Base-by-base conservation (phyloP, 2,329 filamentous ascomycete genomes). In the Cadophora sp. region DNA sequence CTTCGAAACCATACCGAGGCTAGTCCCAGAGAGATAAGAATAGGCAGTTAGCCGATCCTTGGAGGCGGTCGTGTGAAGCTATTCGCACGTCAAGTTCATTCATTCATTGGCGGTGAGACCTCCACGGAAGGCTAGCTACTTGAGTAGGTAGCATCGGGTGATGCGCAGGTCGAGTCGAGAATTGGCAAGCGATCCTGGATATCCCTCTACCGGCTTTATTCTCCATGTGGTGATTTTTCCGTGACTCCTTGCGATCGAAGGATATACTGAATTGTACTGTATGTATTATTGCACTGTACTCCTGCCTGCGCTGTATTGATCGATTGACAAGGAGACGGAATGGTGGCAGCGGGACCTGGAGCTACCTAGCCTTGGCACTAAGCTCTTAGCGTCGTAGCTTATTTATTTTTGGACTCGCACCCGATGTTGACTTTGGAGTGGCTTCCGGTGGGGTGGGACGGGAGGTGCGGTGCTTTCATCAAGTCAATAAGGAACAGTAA, bases 341-440 rank as follows among this genome's bases (percentile, higher is more conserved):
- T 6, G 27, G 6, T 22, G 33, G 14, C 20, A 39, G 33, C 55
- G 36, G 33, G 36, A 39, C 6, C 11, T 6, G 9, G 55, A 39
- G 53, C 55, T 58, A 39, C 36, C 43, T 24, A 20, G 18, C 9
- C 3, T n/a, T 33, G n/a, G n/a, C 14, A n/a, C 53, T 33, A 56
- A 36, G 30, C 9, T 22, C n/a, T 58, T 58, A 58, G 55, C 55
- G 36, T 39, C 11, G 8, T 43, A 58, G 55, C 55, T 58, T 58
- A 58, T 58, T 58, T 58, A 58, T 58, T 58, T 58, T 41, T 58
- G 20, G 55, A 39, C 55, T 24, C 11, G 9, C 36, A 9, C 9
- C n/a, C n/a, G 45, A 48, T 48, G 45, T 22, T 48, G 14, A 20
- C 16, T 9, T 30, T 51, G 48, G 11, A 51, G 22, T 51, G 48